A percentile compares a stretch with the other conserved stretches of the same genome.
These are phyloP conservation scores for Geotrichum macrosporum DNA, from an alignment of 1,139 yeast genomes.

Conservation along the genomic window DNA sequence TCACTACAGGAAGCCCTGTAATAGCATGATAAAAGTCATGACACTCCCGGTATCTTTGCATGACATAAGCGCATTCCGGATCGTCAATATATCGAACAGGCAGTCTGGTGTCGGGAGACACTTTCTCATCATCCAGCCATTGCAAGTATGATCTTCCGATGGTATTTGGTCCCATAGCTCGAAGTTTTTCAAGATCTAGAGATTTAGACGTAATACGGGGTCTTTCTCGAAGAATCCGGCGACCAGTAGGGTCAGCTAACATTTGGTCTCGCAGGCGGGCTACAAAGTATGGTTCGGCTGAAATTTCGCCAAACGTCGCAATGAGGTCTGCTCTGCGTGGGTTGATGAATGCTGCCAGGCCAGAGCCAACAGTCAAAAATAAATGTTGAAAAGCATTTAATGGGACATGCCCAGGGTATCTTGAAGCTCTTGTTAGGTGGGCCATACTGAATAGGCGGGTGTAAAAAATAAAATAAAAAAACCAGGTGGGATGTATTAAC, in stretches of 20 bases:
- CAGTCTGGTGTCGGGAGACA: constrained; percentile 89
- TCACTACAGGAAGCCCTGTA: constrained; percentile 81
- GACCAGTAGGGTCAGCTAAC: constrained; percentile 71
- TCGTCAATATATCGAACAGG: constrained; percentile 83
- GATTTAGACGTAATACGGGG: constrained; percentile 79
- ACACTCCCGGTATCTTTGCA: constrained; percentile 90
- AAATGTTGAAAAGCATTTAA: constrained; percentile 59
- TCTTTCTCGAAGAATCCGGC: constrained; percentile 68
- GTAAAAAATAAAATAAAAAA: not conserved
- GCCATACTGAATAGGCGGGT: not conserved
- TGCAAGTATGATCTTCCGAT: constrained; percentile 72
- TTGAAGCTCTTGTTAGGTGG: constrained; percentile 16
- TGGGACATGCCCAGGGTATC: constrained; percentile 79
- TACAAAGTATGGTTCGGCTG: constrained; percentile 70
- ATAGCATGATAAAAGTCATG: constrained; percentile 96
- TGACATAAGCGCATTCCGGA: constrained; percentile 85
- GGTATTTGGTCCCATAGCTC: constrained; percentile 61
- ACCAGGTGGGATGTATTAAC: too few species aligned
- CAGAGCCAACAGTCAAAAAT: constrained; percentile 66
- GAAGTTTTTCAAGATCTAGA: constrained; percentile 58
- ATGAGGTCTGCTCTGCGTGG: constrained; percentile 71
- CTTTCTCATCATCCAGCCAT: constrained; percentile 86
- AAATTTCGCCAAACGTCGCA: constrained; percentile 92
- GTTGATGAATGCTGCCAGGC: constrained; percentile 76
- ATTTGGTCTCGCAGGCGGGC: constrained; percentile 60